Conservation (phyloP, 2,329 filamentous ascomycete genomes). For the Cordyceps cicadae region DNA sequence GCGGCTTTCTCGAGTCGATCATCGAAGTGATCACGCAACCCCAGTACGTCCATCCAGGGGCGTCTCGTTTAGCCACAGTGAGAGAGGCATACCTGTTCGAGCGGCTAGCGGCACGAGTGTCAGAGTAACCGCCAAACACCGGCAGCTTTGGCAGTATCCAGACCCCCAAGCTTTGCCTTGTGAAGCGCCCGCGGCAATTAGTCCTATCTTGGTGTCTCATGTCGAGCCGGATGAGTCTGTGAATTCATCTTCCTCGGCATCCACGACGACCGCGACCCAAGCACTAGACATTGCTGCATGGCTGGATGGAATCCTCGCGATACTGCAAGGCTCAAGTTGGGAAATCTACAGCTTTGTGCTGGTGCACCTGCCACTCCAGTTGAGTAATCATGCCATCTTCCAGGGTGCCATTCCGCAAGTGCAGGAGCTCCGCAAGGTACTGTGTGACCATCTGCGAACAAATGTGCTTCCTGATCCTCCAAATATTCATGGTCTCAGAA, state of each 20-base stretch:
- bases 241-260: slow-evolving; percentile 17
- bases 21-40: slow-evolving; percentile 35
- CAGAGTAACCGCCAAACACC: slow-evolving; percentile 30
- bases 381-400: slow-evolving; percentile 86
- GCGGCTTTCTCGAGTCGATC: slow-evolving; percentile 38
- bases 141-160: slow-evolving; percentile 50
- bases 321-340: slow-evolving; percentile 76
- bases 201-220: slow-evolving; percentile 42
- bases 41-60: slow-evolving; percentile 37
- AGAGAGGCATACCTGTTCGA: slow-evolving; percentile 34
- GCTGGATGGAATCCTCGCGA: slow-evolving; percentile 67
- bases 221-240: slow-evolving; percentile 17
- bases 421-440: slow-evolving; percentile 61
- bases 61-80: slow-evolving; percentile 43
- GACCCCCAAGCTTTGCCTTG: slow-evolving; percentile 49
- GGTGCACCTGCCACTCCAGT: slow-evolving; percentile 75
- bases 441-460: slow-evolving; percentile 76
- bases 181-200: slow-evolving; percentile 35
- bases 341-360: slow-evolving; percentile 88
- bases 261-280: slow-evolving; percentile 23
- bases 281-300: slow-evolving; percentile 56
- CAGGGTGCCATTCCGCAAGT: slow-evolving; percentile 65
- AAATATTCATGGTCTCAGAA: slow-evolving; percentile 66
- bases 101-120: slow-evolving; percentile 33
- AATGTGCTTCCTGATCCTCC: slow-evolving; percentile 78